A percentile compares a stretch with the other conserved stretches of the same genome.
phyloP scores from a whole-genome alignment of 352 stramenopile species.

The Globisporangium canariense region DNA sequence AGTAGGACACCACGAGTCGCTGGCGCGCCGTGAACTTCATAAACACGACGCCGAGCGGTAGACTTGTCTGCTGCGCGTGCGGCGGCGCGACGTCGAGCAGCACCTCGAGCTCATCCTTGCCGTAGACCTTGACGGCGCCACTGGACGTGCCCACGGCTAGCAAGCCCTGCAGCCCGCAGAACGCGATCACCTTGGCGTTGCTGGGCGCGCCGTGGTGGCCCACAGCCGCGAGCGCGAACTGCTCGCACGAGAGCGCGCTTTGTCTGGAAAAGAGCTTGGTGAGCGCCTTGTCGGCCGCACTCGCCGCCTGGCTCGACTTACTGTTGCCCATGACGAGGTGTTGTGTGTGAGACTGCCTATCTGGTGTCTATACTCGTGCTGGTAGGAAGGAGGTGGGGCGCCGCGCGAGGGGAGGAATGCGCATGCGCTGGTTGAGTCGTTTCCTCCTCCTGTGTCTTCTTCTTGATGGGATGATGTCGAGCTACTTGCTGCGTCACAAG shows the following conservation, averaged over 20 bases:
- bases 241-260: conserved; percentile 32
- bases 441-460: background rate
- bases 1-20: conserved; percentile 57
- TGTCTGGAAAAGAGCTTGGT: conserved; percentile 33
- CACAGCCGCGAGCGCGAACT: conserved; percentile 46
- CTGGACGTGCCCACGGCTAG: conserved; percentile 65
- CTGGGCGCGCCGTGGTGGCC: conserved; percentile 71
- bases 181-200: conserved; percentile 55
- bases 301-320: conserved; percentile 39
- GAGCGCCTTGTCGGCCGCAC: conserved; percentile 35
- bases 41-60: conserved; percentile 43
- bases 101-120: conserved; percentile 54
- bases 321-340: conserved; percentile 48
- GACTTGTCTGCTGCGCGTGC: conserved; percentile 24
- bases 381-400: background rate
- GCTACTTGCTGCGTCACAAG: too few species aligned
- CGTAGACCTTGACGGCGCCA: conserved; percentile 67
- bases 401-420: background rate
- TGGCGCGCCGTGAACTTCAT: conserved; percentile 68
- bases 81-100: conserved; percentile 37
- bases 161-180: conserved; percentile 58
- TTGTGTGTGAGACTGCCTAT: background rate
- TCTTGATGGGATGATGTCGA: background rate
- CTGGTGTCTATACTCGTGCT: too few species aligned
- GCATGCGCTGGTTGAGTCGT: background rate